phyloP scores from a whole-genome alignment of 192 early-diverging fungal genomes.

The Backusella sp. region DNA sequence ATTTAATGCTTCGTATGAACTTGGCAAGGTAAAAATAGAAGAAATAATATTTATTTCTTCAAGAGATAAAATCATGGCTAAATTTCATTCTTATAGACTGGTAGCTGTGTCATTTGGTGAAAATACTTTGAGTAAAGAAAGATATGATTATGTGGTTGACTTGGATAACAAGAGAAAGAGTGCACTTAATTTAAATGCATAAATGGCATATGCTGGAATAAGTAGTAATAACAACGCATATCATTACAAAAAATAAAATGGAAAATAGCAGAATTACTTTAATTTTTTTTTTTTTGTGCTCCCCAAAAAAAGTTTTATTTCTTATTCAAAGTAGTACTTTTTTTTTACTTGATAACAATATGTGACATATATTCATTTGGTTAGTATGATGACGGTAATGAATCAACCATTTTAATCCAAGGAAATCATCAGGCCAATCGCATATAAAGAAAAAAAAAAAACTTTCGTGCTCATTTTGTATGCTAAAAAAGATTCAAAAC shows the following conservation, averaged over 20 bases:
- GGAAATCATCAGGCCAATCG: neutral
- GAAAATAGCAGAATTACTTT: neutral
- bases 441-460: neutral
- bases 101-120: slow-evolving; percentile 42
- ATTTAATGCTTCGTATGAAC: slow-evolving; percentile 40
- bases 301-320: neutral
- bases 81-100: slow-evolving; percentile 27
- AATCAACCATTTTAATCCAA: neutral
- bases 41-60: too few species aligned
- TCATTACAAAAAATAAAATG: too few species aligned
- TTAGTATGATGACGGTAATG: neutral
- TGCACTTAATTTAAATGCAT: neutral
- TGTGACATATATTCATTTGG: neutral
- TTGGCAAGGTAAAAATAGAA: slow-evolving; percentile 31
- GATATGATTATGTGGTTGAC: slow-evolving; percentile 35
- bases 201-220: neutral
- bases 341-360: too few species aligned
- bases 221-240: neutral
- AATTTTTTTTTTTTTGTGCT: neutral
- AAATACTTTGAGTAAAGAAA: slow-evolving; percentile 29
- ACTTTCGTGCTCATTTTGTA: neutral
- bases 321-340: neutral
- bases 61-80: too few species aligned
- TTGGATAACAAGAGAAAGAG: slow-evolving; percentile 29
- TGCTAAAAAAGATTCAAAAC: too few species aligned